These are phyloP conservation scores for Acanthamoeba healyi DNA, from an alignment of 208 protist genomes.

Conservation along the genomic window DNA sequence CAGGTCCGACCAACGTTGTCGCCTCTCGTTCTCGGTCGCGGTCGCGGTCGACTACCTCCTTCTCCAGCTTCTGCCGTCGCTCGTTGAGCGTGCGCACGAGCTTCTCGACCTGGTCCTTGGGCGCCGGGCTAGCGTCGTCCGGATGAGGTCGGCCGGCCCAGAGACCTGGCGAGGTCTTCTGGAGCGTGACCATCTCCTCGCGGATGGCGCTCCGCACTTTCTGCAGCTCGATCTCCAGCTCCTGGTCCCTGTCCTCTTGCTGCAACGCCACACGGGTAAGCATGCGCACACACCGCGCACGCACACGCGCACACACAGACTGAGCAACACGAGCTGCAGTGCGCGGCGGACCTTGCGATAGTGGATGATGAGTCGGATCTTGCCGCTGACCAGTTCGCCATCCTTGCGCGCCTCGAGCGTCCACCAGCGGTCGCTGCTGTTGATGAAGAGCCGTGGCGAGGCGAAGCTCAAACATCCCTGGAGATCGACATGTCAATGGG, in stretches of 20 bases:
- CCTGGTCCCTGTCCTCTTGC: constrained; percentile 41
- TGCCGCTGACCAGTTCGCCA: constrained; percentile 11
- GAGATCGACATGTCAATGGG: background rate
- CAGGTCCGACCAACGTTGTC: too few relatives aligned
- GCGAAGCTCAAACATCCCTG: constrained; percentile 50
- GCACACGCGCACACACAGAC: background rate
- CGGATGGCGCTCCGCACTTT: constrained; percentile 46
- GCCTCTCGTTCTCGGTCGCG: background rate
- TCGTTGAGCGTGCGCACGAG: constrained; percentile 19
- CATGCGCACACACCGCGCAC: background rate
- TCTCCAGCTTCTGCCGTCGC: constrained; percentile 44
- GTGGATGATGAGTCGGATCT: constrained; percentile 59
- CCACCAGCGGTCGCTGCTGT: constrained; percentile 71
- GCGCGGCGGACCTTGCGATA: constrained; percentile 10
- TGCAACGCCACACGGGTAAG: background rate
- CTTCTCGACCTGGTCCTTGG: constrained; percentile 1
- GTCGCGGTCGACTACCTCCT: constrained; percentile 29
- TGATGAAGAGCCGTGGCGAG: constrained; percentile 62
- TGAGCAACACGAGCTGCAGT: background rate
- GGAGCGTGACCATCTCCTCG: constrained; percentile 18
- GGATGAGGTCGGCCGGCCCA: background rate
- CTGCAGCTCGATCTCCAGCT: constrained; percentile 2
- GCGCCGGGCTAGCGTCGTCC: background rate
- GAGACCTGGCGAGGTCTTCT: background rate
- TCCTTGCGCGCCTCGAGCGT: constrained; percentile 65